Conservation (phyloP, 148 eudicot species). For the Beta vulgaris region DNA sequence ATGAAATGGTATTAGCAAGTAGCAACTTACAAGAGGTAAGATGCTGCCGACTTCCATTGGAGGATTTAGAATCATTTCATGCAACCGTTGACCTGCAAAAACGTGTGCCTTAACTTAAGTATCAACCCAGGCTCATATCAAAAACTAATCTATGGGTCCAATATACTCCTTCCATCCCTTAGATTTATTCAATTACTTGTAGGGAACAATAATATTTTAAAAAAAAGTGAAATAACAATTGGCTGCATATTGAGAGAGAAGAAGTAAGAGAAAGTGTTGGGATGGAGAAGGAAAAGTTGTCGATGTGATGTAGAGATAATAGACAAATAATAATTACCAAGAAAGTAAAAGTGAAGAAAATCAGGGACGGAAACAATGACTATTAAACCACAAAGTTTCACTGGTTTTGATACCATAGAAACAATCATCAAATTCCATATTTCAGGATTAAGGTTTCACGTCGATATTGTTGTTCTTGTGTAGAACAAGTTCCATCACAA, state of each 20-base stretch:
- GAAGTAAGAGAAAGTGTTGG: background rate
- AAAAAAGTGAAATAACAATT: background rate
- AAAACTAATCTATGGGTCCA: background rate
- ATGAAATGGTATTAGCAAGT: constrained; percentile 8
- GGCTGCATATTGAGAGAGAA: background rate
- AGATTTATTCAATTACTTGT: background rate
- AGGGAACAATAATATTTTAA: too few species aligned
- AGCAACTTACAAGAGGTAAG: constrained; percentile 61
- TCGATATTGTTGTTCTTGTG: too few species aligned
- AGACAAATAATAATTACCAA: background rate
- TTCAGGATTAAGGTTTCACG: too few species aligned
- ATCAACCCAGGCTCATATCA: background rate
- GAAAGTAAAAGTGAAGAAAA: background rate
- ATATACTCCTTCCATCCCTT: background rate
- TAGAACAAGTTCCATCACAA: background rate
- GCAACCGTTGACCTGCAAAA: constrained; percentile 76
- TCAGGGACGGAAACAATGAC: background rate
- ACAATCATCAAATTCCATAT: too few species aligned
- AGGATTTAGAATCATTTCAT: constrained; percentile 81
- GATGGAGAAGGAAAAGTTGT: background rate
- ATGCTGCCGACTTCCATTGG: constrained; percentile 49
- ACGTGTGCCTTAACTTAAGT: background rate
- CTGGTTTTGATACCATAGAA: background rate
- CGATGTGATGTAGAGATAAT: background rate
- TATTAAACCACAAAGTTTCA: background rate